phyloP scores from a whole-genome alignment of 75 land plant species.

The Sequoiadendron giganteum region DNA sequence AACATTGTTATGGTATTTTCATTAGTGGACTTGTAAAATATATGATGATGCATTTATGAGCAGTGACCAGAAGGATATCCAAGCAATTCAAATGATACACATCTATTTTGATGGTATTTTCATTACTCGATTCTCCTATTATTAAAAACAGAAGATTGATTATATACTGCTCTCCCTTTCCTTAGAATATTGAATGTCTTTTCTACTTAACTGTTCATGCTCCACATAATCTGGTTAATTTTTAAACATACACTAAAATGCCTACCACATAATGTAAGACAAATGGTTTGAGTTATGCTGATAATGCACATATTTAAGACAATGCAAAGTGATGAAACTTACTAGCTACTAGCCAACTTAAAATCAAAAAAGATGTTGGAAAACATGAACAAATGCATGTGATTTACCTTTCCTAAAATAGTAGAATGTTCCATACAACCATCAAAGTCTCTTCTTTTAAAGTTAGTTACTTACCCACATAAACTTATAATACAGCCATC shows the following conservation, averaged over 20 bases:
- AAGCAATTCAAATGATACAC: background rate
- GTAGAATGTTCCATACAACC: conserved; percentile 5
- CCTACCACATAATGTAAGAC: background rate
- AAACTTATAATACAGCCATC: no score
- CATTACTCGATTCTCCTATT: background rate
- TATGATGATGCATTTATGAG: background rate
- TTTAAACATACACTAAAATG: background rate
- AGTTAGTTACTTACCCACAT: no score
- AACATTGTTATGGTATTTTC: no score
- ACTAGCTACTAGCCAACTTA: background rate
- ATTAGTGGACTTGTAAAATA: background rate
- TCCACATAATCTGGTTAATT: background rate
- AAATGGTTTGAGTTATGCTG: background rate
- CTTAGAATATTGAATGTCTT: background rate
- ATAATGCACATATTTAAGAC: background rate
- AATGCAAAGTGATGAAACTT: background rate
- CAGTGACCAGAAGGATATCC: background rate
- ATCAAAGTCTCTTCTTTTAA: no score
- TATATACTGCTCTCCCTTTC: background rate
- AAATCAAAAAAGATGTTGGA: background rate
- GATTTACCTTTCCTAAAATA: background rate
- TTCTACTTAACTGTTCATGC: background rate
- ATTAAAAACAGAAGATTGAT: background rate
- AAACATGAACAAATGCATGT: background rate
- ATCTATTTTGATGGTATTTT: background rate